Evolutionary conservation across 768 basidiomycete genomes (phyloP), one percentile per base, ranked within the genome.

Genomic region (Galerina sulciceps): DNA sequence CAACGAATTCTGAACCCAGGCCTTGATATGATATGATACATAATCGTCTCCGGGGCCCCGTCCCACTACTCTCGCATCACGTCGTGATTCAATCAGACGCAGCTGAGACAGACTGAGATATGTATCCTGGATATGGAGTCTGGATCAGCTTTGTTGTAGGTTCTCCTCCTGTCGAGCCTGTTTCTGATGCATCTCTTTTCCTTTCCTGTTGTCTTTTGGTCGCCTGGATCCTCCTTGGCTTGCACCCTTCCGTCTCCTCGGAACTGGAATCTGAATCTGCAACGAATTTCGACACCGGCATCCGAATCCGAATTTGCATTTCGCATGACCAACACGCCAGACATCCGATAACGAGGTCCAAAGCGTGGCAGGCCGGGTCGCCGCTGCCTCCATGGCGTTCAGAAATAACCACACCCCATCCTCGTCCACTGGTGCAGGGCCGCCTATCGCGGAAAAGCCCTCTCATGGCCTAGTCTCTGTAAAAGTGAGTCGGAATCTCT

Each of bases 331-430:
- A 10, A 31, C 37, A n/a, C 37, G 40, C 49, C 58, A 79, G 78
- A 73, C 74, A 43, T 64, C 69, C 50, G 78, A 78, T 61, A 75
- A 75, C 35, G 80, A 82, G 46, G 62, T 77, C 9, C 68, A 67
- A 18, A 76, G 69, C 49, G 76, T 80, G 10, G 71, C 81, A 36
- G 85, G 85, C 6, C 80, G 85, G 22, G 79, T 88, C 31, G 85
- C 87, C 1, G 84, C 87, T 5, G 82, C 85, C 3, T 78, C 84
- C 26, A 31, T 31, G 17, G 71, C 73, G 37, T 62, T 65, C 50
- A 65, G 64, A 55, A 66, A 65, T 62, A 61, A 59, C 66, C 55
- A 57, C 48, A 43, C 59, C 37, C 35, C 60, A 40, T 44, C 67
- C 45, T 46, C 64, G 13, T 51, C 70, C 73, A 55, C 26, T 31